phyloP scores from a whole-genome alignment of 108 stramenopile genomes.

The Cyclotella choctawhatcheeana region DNA sequence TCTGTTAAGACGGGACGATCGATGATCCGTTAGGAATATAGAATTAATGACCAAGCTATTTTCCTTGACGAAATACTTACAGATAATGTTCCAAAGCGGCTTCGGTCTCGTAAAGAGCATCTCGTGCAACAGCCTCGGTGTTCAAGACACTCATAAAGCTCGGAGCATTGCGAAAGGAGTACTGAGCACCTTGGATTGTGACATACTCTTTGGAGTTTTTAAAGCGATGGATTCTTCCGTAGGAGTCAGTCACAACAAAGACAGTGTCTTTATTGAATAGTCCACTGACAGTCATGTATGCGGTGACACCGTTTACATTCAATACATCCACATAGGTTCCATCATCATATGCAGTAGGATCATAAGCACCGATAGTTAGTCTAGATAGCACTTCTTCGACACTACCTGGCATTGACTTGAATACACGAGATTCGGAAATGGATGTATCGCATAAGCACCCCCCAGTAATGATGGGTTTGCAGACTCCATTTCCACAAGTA shows the following conservation, averaged over 20 bases:
- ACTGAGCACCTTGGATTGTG: conserved; percentile 24
- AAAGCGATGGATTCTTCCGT: conserved; percentile 22
- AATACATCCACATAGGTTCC: conserved; percentile 16
- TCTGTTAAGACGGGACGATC: too few species aligned
- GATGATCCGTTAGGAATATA: too few species aligned
- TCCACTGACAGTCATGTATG: conserved; percentile 29
- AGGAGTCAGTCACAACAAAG: conserved; percentile 37
- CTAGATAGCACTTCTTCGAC: conserved; percentile 48
- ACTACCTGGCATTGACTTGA: conserved; percentile 43
- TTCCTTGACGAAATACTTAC: too few species aligned
- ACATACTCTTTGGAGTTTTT: conserved; percentile 45
- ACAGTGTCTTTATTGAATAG: conserved; percentile 38
- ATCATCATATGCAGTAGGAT: conserved; percentile 34
- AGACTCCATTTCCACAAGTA: conserved; percentile 30
- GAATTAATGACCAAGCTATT: too few species aligned
- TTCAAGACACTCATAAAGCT: conserved; percentile 51
- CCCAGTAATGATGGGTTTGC: conserved; percentile 31
- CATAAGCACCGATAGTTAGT: conserved; percentile 46
- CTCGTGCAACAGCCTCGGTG: conserved; percentile 42
- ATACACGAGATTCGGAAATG: conserved; percentile 33
- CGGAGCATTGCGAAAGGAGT: conserved; percentile 57
- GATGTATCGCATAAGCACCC: conserved; percentile 43
- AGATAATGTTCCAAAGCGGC: conserved; percentile 61
- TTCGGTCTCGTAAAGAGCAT: conserved; percentile 60
- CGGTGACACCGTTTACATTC: conserved; percentile 39